A percentile compares a stretch with the other conserved stretches of the same genome.
Evolutionary conservation across 148 eudicot species (phyloP).

Genomic region (Rhododendron ferrugineum): DNA sequence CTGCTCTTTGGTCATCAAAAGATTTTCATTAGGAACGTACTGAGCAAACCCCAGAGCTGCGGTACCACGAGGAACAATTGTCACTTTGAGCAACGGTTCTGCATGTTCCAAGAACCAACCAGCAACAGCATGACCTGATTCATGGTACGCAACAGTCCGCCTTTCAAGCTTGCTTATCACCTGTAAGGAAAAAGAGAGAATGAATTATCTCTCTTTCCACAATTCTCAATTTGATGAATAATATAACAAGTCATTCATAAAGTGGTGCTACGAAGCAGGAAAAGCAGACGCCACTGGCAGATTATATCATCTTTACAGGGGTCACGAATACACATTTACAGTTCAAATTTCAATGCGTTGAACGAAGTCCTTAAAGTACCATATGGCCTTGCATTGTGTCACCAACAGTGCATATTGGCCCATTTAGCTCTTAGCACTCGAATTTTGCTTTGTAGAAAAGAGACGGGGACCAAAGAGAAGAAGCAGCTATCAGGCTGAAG

Average conservation of each 20-base stretch:
- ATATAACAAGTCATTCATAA: background rate
- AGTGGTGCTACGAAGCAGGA: background rate
- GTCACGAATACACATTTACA: background rate
- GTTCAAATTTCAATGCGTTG: background rate
- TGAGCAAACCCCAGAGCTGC: constrained; percentile 98
- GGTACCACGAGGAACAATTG: constrained; percentile 97
- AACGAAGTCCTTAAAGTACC: background rate
- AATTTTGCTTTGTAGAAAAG: background rate
- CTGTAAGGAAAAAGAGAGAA: constrained; percentile 29
- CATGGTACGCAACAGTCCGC: constrained; percentile 93
- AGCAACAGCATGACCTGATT: constrained; percentile 95
- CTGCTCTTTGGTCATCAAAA: constrained; percentile 95
- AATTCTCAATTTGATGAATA: background rate
- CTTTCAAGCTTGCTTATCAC: constrained; percentile 91
- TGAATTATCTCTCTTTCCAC: background rate
- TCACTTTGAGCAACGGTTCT: constrained; percentile 89
- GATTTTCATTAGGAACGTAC: constrained; percentile 92
- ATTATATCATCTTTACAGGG: background rate
- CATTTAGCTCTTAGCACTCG: background rate
- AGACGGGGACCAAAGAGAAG: background rate
- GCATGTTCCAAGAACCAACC: constrained; percentile 98
- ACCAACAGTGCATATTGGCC: background rate
- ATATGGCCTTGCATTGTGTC: background rate
- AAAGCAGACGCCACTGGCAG: background rate
- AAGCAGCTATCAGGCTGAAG: background rate